These are phyloP conservation scores for Veloporphyrellus conicus DNA, from an alignment of 1,284 basidiomycete genomes.

Conservation along the genomic window DNA sequence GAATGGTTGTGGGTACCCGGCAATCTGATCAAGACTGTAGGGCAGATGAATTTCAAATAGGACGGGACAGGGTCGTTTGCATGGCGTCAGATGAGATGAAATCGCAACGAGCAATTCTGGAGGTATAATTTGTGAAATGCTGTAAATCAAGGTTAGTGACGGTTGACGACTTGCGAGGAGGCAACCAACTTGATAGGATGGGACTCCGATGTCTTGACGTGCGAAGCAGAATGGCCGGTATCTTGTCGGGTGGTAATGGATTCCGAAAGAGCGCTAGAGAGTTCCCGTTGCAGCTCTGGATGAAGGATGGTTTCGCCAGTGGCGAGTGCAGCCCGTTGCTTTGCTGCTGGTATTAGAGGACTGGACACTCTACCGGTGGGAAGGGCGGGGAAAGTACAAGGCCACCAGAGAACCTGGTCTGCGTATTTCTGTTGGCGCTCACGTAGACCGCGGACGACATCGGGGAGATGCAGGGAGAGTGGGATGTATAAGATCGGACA, in stretches of 20 bases:
- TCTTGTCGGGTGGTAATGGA: constrained; percentile 8
- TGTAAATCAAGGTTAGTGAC: constrained; percentile 28
- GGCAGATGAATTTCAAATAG: constrained; percentile 44
- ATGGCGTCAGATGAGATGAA: constrained; percentile 47
- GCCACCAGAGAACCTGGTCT: constrained; percentile 53
- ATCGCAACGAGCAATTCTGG: constrained; percentile 54
- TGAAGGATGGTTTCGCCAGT: constrained; percentile 15
- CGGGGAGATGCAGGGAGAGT: constrained; percentile 65
- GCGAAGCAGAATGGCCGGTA: constrained; percentile 12
- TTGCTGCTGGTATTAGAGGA: constrained; percentile 22
- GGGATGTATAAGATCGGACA: constrained; percentile 62
- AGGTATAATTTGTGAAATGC: constrained; percentile 65
- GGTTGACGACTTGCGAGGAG: background rate
- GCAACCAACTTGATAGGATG: constrained; percentile 77
- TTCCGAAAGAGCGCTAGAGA: constrained; percentile 23
- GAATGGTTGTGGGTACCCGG: constrained; percentile 24
- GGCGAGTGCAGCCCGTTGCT: constrained; percentile 26
- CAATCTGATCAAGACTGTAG: constrained; percentile 43
- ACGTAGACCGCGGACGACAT: constrained; percentile 57
- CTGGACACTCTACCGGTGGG: background rate
- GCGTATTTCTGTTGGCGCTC: constrained; percentile 53
- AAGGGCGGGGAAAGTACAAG: constrained; percentile 22
- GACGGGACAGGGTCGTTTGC: constrained; percentile 37
- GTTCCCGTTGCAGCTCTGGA: constrained; percentile 23
- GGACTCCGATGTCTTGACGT: constrained; percentile 70